Conservation (phyloP, 1,139 yeast species). For the Suhomyces wounanorum region DNA sequence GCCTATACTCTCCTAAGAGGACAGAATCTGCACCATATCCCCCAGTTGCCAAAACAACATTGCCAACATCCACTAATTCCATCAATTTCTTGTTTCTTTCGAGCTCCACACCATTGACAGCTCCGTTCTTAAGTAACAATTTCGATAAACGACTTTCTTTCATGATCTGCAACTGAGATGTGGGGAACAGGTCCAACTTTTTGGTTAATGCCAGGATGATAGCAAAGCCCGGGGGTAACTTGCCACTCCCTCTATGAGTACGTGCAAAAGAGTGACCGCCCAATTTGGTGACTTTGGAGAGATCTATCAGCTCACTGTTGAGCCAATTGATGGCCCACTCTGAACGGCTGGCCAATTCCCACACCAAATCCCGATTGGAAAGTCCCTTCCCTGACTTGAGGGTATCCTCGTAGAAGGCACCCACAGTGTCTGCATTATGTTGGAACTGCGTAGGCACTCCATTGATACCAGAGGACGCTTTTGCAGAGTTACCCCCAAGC, state of each 20-base stretch:
- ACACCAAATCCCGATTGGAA: slow-evolving; percentile 27
- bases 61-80: slow-evolving; percentile 13
- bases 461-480: slow-evolving; percentile 45
- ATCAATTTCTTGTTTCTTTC: slow-evolving; percentile 10
- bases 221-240: slow-evolving; percentile 41
- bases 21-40: slow-evolving; percentile 38
- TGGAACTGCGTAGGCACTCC: slow-evolving; percentile 39
- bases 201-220: slow-evolving; percentile 31
- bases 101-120: slow-evolving; percentile 29
- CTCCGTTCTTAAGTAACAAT: slow-evolving; percentile 18
- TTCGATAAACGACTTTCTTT: slow-evolving; percentile 24
- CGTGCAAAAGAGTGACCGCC: slow-evolving; percentile 43
- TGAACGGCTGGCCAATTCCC: slow-evolving; percentile 28
- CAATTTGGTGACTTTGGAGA: slow-evolving; percentile 30
- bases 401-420: slow-evolving; percentile 31
- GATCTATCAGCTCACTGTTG: slow-evolving; percentile 27
- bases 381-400: slow-evolving; percentile 35
- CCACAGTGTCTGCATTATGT: slow-evolving; percentile 25
- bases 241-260: slow-evolving; percentile 38
- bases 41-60: slow-evolving; percentile 41
- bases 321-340: slow-evolving; percentile 37
- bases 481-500: slow-evolving; percentile 42
- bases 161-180: slow-evolving; percentile 22
- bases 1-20: slow-evolving; percentile 32
- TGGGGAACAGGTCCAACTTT: slow-evolving; percentile 19